Conservation (phyloP, 768 basidiomycete species). For the Agaricus sinodeliciosus region DNA sequence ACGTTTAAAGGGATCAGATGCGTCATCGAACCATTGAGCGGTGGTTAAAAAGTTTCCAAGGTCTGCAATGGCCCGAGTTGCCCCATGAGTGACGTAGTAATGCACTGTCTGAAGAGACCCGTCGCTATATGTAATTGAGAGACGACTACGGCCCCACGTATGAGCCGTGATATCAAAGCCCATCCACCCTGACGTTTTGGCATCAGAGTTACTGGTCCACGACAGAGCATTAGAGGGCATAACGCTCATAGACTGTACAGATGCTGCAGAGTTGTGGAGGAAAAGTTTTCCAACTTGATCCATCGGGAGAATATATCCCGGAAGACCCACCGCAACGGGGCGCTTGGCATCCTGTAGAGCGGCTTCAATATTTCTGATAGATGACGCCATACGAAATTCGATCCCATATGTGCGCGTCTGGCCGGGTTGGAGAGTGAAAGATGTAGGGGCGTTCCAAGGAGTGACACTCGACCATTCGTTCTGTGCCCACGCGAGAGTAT, state of each 20-base stretch:
- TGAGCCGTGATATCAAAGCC: slow-evolving; percentile 40
- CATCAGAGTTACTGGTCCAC: slow-evolving; percentile 38
- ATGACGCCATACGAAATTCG: slow-evolving; percentile 41
- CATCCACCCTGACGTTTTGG: slow-evolving; percentile 32
- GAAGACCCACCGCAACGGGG: slow-evolving; percentile 46
- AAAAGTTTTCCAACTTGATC: slow-evolving; percentile 47
- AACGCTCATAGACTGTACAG: slow-evolving; percentile 35
- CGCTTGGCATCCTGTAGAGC: slow-evolving; percentile 32
- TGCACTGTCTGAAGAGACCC: slow-evolving; percentile 47
- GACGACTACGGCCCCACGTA: slow-evolving; percentile 42
- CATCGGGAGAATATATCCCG: slow-evolving; percentile 44
- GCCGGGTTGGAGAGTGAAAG: slow-evolving; percentile 36
- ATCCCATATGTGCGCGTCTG: slow-evolving; percentile 48
- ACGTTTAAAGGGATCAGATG: slow-evolving; percentile 44
- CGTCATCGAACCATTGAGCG: slow-evolving; percentile 44
- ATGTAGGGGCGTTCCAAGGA: slow-evolving; percentile 50
- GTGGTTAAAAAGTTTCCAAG: slow-evolving; percentile 50
- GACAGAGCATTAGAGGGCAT: slow-evolving; percentile 40
- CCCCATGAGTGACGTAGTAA: slow-evolving; percentile 43
- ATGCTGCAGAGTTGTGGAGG: slow-evolving; percentile 33
- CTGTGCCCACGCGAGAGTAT: slow-evolving; percentile 48
- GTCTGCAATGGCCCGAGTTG: slow-evolving; percentile 37
- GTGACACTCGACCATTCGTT: slow-evolving; percentile 46
- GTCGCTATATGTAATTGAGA: slow-evolving; percentile 44
- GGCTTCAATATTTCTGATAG: slow-evolving; percentile 43